These are phyloP conservation scores for Wallacemonas rigidus DNA, from an alignment of 208 protist species.

Conservation along the genomic window DNA sequence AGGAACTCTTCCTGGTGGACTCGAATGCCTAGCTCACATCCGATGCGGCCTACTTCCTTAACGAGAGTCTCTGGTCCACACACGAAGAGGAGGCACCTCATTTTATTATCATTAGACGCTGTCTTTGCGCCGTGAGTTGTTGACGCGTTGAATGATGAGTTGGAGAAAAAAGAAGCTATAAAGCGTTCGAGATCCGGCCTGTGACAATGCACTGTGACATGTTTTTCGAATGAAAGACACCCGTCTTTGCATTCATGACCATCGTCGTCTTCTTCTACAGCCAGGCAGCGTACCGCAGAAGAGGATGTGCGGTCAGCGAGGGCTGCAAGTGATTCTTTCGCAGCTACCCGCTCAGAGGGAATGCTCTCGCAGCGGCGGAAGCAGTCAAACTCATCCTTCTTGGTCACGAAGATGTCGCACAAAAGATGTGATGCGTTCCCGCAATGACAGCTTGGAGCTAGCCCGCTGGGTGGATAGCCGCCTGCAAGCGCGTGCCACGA, in stretches of 20 bases:
- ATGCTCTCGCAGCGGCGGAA: constrained; percentile 1
- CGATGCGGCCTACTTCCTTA: constrained; percentile 16
- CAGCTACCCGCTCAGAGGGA: constrained; percentile 5
- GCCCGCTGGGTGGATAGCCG: neutral
- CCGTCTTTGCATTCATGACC: neutral
- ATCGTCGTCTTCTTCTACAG: too few relatives aligned
- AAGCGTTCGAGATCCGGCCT: constrained; percentile 16
- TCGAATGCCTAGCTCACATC: constrained; percentile 20
- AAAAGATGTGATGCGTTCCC: neutral
- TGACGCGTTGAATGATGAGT: neutral
- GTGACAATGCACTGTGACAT: constrained; percentile 7
- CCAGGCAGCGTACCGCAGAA: too few relatives aligned
- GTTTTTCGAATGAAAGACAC: constrained; percentile 10
- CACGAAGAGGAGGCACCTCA: constrained; percentile 33
- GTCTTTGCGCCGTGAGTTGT: neutral
- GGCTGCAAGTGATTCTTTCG: constrained; percentile 9
- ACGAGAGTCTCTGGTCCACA: constrained; percentile 39
- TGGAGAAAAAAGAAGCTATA: constrained; percentile 23
- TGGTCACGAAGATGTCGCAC: constrained; percentile 7
- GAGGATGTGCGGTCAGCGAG: neutral
- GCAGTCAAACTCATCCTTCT: neutral
- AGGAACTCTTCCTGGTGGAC: constrained; percentile 39
- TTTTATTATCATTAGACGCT: constrained; percentile 12
- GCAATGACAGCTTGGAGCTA: neutral
- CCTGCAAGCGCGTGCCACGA: constrained; percentile 1